Percentiles rank a stretch among this genome's conserved stretches.
These are phyloP conservation scores for Cephalotrichum gorgonifer DNA, from an alignment of 2,329 filamentous ascomycete genomes.

Conservation along the genomic window DNA sequence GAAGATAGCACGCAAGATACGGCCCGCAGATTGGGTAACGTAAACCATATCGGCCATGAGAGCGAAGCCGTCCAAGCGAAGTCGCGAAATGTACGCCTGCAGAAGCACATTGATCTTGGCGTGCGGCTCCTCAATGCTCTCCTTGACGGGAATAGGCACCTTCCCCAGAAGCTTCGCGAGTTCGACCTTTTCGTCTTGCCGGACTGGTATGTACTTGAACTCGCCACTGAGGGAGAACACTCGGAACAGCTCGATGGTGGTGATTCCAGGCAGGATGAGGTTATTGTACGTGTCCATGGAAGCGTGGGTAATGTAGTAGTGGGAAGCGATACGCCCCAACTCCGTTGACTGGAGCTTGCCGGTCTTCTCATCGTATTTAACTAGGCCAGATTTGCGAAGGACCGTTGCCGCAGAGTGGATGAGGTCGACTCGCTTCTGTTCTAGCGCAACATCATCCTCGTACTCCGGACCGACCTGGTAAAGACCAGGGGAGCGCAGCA, in stretches of 20 bases:
- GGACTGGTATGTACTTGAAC: constrained; percentile 97
- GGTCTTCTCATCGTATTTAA: constrained; percentile 92
- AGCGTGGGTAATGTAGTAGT: constrained; percentile 95
- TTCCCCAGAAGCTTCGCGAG: constrained; percentile 80
- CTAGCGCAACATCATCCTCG: constrained; percentile 78
- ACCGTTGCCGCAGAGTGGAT: constrained; percentile 87
- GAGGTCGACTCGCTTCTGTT: constrained; percentile 95
- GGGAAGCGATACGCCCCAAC: constrained; percentile 87
- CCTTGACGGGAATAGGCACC: constrained; percentile 94
- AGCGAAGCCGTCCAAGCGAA: constrained; percentile 87
- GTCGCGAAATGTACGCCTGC: constrained; percentile 90
- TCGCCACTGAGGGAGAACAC: constrained; percentile 94
- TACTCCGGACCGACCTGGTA: constrained; percentile 97
- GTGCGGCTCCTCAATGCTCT: constrained; percentile 91
- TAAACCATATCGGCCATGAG: constrained; percentile 99
- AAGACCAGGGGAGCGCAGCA: constrained; percentile 88
- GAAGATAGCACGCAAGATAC: constrained; percentile 90
- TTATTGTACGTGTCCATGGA: constrained; percentile 98
- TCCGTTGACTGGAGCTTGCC: constrained; percentile 86
- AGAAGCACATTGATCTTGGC: constrained; percentile 97
- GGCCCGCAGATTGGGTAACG: constrained; percentile 92
- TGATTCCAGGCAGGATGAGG: constrained; percentile 86
- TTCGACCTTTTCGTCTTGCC: constrained; percentile 95
- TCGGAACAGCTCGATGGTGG: constrained; percentile 90
- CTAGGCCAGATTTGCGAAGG: constrained; percentile 74